phyloP scores from a whole-genome alignment of 2,329 filamentous ascomycete species.

The Pleurostoma richardsiae region DNA sequence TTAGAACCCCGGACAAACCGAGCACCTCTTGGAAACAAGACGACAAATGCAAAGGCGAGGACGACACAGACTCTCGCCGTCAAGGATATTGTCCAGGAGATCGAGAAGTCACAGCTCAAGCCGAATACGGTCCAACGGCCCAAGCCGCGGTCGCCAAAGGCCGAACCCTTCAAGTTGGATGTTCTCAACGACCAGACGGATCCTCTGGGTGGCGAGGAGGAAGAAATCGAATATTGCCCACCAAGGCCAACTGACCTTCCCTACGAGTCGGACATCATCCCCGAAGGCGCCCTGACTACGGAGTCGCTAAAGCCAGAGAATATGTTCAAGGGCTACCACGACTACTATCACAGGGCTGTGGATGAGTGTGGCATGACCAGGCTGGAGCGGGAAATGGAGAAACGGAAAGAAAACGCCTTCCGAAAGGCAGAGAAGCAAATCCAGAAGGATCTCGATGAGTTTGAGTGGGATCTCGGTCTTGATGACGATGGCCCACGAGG shows the following conservation, averaged over 20 bases:
- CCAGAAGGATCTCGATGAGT: conserved; percentile 57
- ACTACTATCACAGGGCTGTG: conserved; percentile 55
- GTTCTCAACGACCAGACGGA: conserved; percentile 50
- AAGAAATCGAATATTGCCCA: conserved; percentile 87
- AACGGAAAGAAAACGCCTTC: conserved; percentile 43
- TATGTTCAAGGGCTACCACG: conserved; percentile 56
- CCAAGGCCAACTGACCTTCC: conserved; percentile 62
- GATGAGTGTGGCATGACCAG: conserved; percentile 63
- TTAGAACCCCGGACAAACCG: conserved; percentile 58
- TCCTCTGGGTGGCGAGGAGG: conserved; percentile 50
- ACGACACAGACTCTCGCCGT: conserved; percentile 61
- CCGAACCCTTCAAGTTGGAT: conserved; percentile 56
- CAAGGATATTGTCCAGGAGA: conserved; percentile 51
- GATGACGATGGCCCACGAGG: conserved; percentile 41
- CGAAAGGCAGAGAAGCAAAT: conserved; percentile 63
- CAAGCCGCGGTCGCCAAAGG: conserved; percentile 49
- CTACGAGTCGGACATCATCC: conserved; percentile 67
- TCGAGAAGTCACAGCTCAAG: conserved; percentile 58
- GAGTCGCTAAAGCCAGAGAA: conserved; percentile 54
- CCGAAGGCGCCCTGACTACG: conserved; percentile 50
- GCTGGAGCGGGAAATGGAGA: conserved; percentile 55
- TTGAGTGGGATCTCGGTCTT: conserved; percentile 52
- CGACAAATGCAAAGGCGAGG: conserved; percentile 84
- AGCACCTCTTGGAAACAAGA: conserved; percentile 87
- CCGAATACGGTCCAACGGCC: conserved; percentile 54